phyloP scores from a whole-genome alignment of 192 early-diverging fungal species.

The Entophlyctis luteolus region DNA sequence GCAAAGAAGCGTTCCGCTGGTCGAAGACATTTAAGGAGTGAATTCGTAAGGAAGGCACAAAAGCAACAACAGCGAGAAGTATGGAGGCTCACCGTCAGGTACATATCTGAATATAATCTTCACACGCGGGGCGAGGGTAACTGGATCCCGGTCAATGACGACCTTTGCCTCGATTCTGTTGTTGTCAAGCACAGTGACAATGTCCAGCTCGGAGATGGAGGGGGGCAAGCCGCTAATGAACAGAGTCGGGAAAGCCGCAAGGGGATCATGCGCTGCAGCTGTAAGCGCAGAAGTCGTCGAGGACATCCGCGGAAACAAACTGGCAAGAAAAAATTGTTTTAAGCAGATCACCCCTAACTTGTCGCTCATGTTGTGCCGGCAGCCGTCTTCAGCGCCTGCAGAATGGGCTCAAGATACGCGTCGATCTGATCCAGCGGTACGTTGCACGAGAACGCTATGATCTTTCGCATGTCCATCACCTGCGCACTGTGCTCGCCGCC shows the following conservation, averaged over 20 bases:
- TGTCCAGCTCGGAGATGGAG: slow-evolving; percentile 45
- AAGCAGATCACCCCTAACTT: too few species aligned
- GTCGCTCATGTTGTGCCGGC: too few species aligned
- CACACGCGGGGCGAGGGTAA: slow-evolving; percentile 33
- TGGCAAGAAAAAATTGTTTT: too few species aligned
- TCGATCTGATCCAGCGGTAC: slow-evolving; percentile 25
- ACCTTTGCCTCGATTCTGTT: slow-evolving; percentile 50
- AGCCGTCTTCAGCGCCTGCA: neutral
- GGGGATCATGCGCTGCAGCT: slow-evolving; percentile 33
- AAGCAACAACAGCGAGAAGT: too few species aligned
- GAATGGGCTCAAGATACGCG: slow-evolving; percentile 6
- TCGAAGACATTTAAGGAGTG: too few species aligned
- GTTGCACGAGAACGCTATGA: slow-evolving; percentile 13
- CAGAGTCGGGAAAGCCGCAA: slow-evolving; percentile 45
- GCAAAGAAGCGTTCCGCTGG: slow-evolving; percentile 50
- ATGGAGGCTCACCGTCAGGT: slow-evolving; percentile 33
- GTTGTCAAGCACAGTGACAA: slow-evolving; percentile 45
- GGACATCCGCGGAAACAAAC: too few species aligned
- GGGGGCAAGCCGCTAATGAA: slow-evolving; percentile 46
- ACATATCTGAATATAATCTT: slow-evolving; percentile 45
- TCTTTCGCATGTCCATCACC: slow-evolving; percentile 11
- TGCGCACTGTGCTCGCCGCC: neutral
- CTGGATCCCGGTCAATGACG: slow-evolving; percentile 40
- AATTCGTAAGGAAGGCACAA: too few species aligned
- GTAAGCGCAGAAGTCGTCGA: too few species aligned